Base-by-base conservation (phyloP, 2,329 filamentous ascomycete species). In the Xylariomycetidae sp. region DNA sequence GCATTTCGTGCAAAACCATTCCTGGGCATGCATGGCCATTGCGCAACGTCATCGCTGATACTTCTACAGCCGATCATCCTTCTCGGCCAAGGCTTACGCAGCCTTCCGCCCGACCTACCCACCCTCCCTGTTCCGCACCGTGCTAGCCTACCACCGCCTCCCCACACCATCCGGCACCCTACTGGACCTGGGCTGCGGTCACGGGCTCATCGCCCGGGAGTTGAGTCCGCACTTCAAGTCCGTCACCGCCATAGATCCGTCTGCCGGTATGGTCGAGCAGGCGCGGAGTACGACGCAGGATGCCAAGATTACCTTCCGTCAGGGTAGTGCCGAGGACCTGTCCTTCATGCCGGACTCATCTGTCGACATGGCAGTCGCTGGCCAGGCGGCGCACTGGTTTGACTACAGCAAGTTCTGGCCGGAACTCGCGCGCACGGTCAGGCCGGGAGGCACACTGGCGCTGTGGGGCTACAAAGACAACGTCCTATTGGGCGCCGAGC, bases 381-480 rank as follows among this genome's bases (percentile, higher is more conserved):
- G 63, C 6, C 77, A 83, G 48, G 69, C 78, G 6, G 76, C 77
- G 25, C 80, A 84, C 51, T 84, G 79, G 79, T 84, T 84, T 53
- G 67, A 82, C 51, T 76, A 74, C 48, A 25, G 41, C 6, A 63
- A 59, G 25, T 64, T 71, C 3, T 83, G 75, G 72, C 66, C 66
- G 0, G 70, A 75, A 47, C 51, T 82, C 37, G 59, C 59, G 8
- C 64, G 74, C 10, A 67, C 77, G 6, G 57, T 81, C 25, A 64
- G 70, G 30, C 53, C 56, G 2, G 72, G 72, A 11, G 78, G 77
- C 12, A 75, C 73, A 1, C 46, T 83, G n/a, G 77, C 77, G 0
- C 77, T 80, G 50, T 82, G 72, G 74, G 77, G 77, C 2, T 83
- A 83, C 55, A 77, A 75, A 48, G 79, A 83, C 55, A 77, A 74